Percentiles rank a stretch among this genome's conserved stretches.
These are phyloP conservation scores for Castanea crenata DNA, from an alignment of 306 rosid genomes.

Conservation along the genomic window DNA sequence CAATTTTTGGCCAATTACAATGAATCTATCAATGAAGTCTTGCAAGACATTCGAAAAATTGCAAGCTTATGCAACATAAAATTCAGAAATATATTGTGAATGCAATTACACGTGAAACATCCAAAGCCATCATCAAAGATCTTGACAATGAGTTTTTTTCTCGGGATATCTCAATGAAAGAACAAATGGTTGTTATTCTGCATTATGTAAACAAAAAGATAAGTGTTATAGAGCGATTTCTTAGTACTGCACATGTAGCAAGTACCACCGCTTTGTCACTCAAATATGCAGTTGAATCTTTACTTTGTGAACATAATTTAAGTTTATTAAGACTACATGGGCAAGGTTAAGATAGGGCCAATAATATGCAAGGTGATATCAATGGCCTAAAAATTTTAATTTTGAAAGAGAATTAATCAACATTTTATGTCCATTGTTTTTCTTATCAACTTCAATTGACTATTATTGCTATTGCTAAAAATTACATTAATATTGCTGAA, in stretches of 20 bases:
- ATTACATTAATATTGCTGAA: neutral
- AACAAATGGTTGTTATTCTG: neutral
- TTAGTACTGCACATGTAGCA: neutral
- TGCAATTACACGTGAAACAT: too few species aligned
- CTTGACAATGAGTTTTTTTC: neutral
- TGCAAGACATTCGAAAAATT: neutral
- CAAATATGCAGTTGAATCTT: neutral
- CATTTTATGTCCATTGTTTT: conserved; percentile 10
- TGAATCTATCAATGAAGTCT: too few species aligned
- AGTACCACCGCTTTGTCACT: neutral
- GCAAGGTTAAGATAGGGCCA: neutral
- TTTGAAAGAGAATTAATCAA: neutral
- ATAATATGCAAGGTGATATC: conserved; percentile 1
- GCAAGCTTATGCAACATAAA: neutral
- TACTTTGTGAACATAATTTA: neutral
- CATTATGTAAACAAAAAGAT: neutral
- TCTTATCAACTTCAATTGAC: conserved; percentile 3
- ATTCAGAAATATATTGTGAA: neutral
- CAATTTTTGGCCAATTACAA: too few species aligned
- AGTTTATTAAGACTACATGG: neutral
- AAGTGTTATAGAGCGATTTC: neutral
- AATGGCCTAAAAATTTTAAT: neutral
- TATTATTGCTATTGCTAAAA: neutral
- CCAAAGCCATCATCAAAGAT: too few species aligned
- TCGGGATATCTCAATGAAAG: neutral